These are phyloP conservation scores for Ziziphus jujuba DNA, from an alignment of 306 rosid species.

Conservation along the genomic window DNA sequence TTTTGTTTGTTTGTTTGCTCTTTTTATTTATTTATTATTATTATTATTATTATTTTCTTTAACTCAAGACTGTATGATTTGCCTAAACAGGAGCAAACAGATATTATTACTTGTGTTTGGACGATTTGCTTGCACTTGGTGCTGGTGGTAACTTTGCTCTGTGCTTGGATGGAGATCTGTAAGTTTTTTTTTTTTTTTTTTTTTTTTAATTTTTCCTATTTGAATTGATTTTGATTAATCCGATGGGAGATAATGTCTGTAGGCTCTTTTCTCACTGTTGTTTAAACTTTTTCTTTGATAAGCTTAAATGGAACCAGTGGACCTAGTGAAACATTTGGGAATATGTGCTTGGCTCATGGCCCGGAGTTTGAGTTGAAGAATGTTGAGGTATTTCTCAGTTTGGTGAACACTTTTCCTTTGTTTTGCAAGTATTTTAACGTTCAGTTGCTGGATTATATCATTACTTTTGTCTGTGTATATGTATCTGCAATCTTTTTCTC, in stretches of 20 bases:
- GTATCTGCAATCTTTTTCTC: no score
- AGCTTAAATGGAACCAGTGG: conserved; percentile 95
- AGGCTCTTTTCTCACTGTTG: conserved; percentile 23
- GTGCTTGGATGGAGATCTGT: conserved; percentile 88
- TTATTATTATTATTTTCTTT: background rate
- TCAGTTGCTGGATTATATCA: background rate
- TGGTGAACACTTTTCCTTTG: background rate
- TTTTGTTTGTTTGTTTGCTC: no score
- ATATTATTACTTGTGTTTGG: conserved; percentile 71
- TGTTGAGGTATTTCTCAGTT: conserved; percentile 69
- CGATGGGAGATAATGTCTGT: conserved; percentile 7
- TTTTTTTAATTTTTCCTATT: conserved; percentile 3
- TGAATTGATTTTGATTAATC: background rate
- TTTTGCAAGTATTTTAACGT: background rate
- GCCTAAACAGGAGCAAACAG: conserved; percentile 69
- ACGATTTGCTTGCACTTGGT: conserved; percentile 80
- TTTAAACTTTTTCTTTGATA: conserved; percentile 25
- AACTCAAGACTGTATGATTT: conserved; percentile 1
- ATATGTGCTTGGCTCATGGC: conserved; percentile 74
- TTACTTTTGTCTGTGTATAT: background rate
- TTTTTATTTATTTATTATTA: no score
- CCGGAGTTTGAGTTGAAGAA: conserved; percentile 85
- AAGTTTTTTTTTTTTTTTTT: conserved; percentile 49
- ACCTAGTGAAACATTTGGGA: conserved; percentile 86
- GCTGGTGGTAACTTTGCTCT: conserved; percentile 93